Conservation (phyloP, 169 alveolate genomes). For the Cryptosporidium ubiquitum region DNA sequence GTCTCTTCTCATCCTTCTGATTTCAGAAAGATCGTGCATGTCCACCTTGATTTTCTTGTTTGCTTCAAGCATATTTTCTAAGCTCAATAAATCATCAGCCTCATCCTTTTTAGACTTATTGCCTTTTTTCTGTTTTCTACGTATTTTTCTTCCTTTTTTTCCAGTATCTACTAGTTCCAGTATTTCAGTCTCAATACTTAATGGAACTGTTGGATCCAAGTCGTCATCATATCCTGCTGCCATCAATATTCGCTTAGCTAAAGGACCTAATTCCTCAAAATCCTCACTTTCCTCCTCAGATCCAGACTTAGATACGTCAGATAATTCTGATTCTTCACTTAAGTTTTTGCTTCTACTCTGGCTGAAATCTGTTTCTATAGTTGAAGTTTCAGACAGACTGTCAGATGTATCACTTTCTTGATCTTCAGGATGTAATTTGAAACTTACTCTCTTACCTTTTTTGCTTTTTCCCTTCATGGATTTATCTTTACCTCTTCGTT, state of each 20-base stretch:
- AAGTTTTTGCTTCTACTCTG: background rate
- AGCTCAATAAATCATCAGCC: background rate
- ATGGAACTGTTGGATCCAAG: conserved; percentile 29
- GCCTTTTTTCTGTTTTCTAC: background rate
- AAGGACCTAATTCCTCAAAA: conserved; percentile 39
- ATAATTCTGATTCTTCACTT: background rate
- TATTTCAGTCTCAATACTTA: conserved; percentile 38
- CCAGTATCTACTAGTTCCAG: conserved; percentile 17
- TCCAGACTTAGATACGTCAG: background rate
- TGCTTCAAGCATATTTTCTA: conserved; percentile 38
- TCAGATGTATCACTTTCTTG: conserved; percentile 10
- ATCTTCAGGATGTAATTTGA: background rate
- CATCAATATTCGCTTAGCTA: conserved; percentile 17
- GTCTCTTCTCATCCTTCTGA: conserved; percentile 65
- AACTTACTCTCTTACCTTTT: background rate
- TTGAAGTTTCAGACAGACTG: background rate
- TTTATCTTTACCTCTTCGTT: background rate
- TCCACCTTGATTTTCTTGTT: conserved; percentile 26
- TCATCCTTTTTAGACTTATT: background rate
- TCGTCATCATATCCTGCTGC: conserved; percentile 61
- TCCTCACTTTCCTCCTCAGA: background rate
- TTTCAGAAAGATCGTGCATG: conserved; percentile 49
- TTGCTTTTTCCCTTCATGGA: background rate
- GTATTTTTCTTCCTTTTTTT: background rate
- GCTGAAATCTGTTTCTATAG: background rate